Conservation (phyloP, 208 protist genomes). For the Wallacemonas rigidus region DNA sequence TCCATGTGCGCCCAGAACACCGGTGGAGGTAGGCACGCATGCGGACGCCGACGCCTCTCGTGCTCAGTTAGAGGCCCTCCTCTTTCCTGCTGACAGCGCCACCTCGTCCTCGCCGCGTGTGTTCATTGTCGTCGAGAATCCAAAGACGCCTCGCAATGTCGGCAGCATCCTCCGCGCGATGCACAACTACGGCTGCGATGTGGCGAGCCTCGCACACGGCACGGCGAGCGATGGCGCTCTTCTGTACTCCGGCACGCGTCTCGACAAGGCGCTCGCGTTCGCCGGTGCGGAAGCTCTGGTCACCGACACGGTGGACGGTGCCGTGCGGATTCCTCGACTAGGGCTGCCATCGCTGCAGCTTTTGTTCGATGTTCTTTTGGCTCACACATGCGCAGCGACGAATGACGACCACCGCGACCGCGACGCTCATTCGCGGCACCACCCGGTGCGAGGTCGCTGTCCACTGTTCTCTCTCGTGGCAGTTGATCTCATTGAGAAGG, state of each 20-base stretch:
- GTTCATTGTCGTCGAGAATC: slow-evolving; percentile 69
- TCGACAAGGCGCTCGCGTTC: slow-evolving; percentile 31
- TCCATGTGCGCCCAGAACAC: too few species aligned
- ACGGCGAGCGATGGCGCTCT: slow-evolving; percentile 27
- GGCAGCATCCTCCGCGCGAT: slow-evolving; percentile 73
- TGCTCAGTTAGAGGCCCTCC: neutral
- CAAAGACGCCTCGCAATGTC: slow-evolving; percentile 68
- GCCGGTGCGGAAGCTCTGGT: slow-evolving; percentile 6
- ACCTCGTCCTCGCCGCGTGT: slow-evolving; percentile 22
- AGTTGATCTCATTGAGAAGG: slow-evolving; percentile 66
- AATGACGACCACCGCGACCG: neutral
- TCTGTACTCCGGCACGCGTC: slow-evolving; percentile 59
- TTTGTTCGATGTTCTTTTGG: slow-evolving; percentile 40
- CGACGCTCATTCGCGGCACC: neutral
- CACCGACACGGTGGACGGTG: slow-evolving; percentile 31
- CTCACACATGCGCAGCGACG: neutral
- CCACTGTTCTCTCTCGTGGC: slow-evolving; percentile 37
- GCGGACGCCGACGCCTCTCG: neutral
- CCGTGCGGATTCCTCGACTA: slow-evolving; percentile 33
- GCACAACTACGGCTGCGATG: slow-evolving; percentile 36
- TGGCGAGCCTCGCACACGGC: neutral
- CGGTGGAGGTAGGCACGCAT: too few species aligned
- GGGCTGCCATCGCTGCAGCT: slow-evolving; percentile 35
- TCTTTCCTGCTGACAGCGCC: neutral
- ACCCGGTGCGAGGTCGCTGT: neutral